phyloP scores from a whole-genome alignment of 768 basidiomycete genomes.

The Termitomyces eurrhizus region DNA sequence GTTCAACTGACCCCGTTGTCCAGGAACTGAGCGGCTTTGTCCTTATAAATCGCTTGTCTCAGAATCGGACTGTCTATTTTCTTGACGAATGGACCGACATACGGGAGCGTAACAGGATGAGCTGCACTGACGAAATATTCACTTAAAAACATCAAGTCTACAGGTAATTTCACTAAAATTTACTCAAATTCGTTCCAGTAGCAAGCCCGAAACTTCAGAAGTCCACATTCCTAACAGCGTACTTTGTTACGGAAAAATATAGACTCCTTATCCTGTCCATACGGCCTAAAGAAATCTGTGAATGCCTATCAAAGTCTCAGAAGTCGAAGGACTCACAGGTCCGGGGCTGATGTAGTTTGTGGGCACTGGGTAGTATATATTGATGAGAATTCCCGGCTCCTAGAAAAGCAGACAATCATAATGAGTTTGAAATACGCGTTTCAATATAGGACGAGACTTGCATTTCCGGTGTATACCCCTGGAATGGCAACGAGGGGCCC shows the following conservation, averaged over 20 bases:
- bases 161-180: neutral
- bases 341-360: slow-evolving; percentile 22
- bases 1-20: too few relatives aligned
- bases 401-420: neutral
- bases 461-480: slow-evolving; percentile 25
- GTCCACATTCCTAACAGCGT: neutral
- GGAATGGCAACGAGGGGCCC: slow-evolving; percentile 25
- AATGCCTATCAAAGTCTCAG: neutral
- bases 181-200: neutral
- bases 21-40: too few relatives aligned
- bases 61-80: neutral
- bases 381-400: slow-evolving; percentile 21
- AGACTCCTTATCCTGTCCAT: slow-evolving; percentile 17
- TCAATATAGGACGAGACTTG: slow-evolving; percentile 1
- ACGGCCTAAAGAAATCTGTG: slow-evolving; percentile 14
- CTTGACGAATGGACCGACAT: neutral
- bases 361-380: slow-evolving; percentile 24
- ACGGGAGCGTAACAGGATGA: neutral
- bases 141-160: neutral
- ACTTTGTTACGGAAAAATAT: neutral
- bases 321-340: slow-evolving; percentile 17
- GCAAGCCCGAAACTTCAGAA: neutral
- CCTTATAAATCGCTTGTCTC: neutral
- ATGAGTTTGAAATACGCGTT: neutral
- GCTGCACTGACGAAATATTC: neutral